Evolutionary conservation across 257 asterid species (phyloP).

Genomic region (Solanum pinnatisectum): DNA sequence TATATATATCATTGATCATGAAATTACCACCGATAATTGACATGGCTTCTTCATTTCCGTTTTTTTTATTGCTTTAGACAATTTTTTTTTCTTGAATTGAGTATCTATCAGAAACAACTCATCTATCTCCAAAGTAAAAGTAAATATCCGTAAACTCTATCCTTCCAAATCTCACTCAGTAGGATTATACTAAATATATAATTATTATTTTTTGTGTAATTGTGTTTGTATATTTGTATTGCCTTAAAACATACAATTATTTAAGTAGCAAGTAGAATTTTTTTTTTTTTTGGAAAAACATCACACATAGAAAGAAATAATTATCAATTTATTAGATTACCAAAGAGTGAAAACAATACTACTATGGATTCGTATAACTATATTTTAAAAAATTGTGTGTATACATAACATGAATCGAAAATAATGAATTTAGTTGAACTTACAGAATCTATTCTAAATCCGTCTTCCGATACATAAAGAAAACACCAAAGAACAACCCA

Average conservation of each 20-base stretch:
- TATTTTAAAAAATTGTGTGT: too few species aligned
- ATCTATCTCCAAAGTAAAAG: too few species aligned
- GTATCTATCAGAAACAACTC: not conserved
- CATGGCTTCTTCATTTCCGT: too few species aligned
- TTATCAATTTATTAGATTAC: not conserved
- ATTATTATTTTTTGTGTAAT: not conserved
- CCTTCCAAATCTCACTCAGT: too few species aligned
- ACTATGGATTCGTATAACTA: too few species aligned
- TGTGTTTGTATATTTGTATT: not conserved
- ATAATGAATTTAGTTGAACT: not conserved
- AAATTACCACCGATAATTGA: not conserved
- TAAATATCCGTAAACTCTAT: too few species aligned
- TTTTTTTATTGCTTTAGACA: not conserved
- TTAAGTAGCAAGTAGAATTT: not conserved
- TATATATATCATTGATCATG: not conserved
- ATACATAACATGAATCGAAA: too few species aligned
- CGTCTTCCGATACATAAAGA: not conserved
- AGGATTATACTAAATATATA: too few species aligned
- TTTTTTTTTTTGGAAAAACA: not conserved
- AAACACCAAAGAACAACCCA: not conserved
- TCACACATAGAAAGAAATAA: not conserved
- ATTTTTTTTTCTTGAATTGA: too few species aligned
- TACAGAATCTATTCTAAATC: not conserved
- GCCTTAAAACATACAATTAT: not conserved
- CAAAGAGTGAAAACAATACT: not conserved